A percentile compares a stretch with the other conserved stretches of the same genome.
Evolutionary conservation across 371 early-diverging fungal species (phyloP).

Genomic region (Encephalitozoon intestinalis): DNA sequence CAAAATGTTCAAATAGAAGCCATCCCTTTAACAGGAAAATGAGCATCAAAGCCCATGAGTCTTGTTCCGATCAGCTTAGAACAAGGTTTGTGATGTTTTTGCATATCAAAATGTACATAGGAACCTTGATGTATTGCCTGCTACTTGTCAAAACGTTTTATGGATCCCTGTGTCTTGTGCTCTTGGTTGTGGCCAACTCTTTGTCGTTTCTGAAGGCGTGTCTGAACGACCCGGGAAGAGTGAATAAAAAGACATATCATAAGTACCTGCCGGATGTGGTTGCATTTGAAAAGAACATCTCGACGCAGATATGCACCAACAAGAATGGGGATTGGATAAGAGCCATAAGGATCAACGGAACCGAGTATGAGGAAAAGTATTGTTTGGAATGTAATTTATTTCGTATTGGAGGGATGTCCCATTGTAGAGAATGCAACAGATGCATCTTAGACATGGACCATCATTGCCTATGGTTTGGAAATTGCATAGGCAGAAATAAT

Average conservation of each 20-base stretch:
- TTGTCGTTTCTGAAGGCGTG: constrained; percentile 3
- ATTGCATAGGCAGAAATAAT: constrained; percentile 58
- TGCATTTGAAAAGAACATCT: background rate
- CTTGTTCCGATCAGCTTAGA: background rate
- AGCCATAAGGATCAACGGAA: constrained; percentile 3
- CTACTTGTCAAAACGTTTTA: background rate
- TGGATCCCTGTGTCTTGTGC: background rate
- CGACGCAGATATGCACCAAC: background rate
- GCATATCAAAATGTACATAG: background rate
- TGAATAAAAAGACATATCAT: constrained; percentile 10
- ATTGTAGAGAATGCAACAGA: constrained; percentile 54
- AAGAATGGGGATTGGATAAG: constrained; percentile 11
- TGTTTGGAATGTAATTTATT: constrained; percentile 55
- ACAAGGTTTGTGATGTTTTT: background rate
- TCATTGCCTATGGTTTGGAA: constrained; percentile 58
- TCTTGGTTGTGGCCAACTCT: background rate
- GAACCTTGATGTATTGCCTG: background rate
- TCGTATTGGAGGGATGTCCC: constrained; percentile 32
- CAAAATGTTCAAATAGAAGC: background rate
- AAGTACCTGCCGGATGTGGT: background rate
- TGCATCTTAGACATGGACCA: constrained; percentile 60
- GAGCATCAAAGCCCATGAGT: background rate
- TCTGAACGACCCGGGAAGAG: constrained; percentile 9
- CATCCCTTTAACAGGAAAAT: background rate
- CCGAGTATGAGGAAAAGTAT: constrained; percentile 29